Base-by-base conservation (phyloP, 305 asterid genomes). In the Solanum chacoense region DNA sequence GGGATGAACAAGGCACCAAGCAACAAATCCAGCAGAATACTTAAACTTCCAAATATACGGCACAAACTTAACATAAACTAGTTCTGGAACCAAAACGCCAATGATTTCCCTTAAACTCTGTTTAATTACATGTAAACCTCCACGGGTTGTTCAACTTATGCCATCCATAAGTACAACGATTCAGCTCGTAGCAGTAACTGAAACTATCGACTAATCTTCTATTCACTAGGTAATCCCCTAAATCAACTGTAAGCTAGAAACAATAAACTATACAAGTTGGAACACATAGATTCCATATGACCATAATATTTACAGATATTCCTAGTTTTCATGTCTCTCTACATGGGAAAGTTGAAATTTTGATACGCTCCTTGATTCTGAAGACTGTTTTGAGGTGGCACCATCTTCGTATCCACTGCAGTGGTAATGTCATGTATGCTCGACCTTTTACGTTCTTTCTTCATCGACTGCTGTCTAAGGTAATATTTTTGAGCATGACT, bases 391-490 rank as follows among this genome's bases (percentile, higher is more conserved):
- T 96, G 96, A 11, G 98, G 93, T 35, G 94, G 95, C 77, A 93
- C 93, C 0, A 94, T 89, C 65, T 91, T 77, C 55, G 93, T 92
- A 55, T 94, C 98, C 90, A 89, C 88, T 8, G 95, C 92, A 1
- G 98, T 94, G 3, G 99, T 95, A 76, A 95, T 95, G 86, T 96
- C 99, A 38, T 96, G 99, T 65, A 96, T 96, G 92, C 99, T 96
- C 0, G 98, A 94, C 72, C 99, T 91, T 89, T 96, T 35, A 7
- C 98, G 91, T 91, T 96, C 98, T 78, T 93, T 96, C 92, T 95
- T 96, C 50, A 91, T 95, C 2, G 98, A 90, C 24, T 88, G 91
- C 59, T 92, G 98, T 11, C 99, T 97, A 37, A 95, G 96, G 90
- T 91, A 96, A 36, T 95, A 95, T 37, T 96, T 96, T 81, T 96